Evolutionary conservation across 352 stramenopile species (phyloP), one percentile per base, ranked within the genome.

Genomic region (Phytophthora podocarpi): DNA sequence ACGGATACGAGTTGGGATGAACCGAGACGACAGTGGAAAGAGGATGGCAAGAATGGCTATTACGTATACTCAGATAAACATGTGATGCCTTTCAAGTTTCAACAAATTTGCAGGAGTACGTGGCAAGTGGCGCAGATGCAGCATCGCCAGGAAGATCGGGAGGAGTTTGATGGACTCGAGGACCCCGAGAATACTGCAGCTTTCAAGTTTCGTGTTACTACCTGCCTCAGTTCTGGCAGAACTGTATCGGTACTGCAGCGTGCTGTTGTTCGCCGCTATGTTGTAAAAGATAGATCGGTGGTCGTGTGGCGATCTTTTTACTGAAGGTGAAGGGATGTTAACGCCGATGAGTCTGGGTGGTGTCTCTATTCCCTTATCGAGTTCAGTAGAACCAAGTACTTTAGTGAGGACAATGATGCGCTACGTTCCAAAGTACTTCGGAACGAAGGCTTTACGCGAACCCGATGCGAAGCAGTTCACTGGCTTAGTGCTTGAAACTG

Each of bases 401-500:
- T 34, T 69, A 8, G 20, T 32, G 1, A 18, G 45, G n/a, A 64
- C 46, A 12, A 54, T 56, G n/a, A 59, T 69, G 9, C 60, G 53
- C 16, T n/a, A 59, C 15, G 45, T 59, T 2, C 60, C 60, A 7
- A 69, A 64, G 60, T 45, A 69, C 21, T 64, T 69, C 31, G 52
- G 26, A 10, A 34, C 45, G 0, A 51, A 36, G n/a, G 13, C 35
- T 11, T 15, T 9, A 31, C 32, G 36, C 4, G 31, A 55, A 1
- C 5, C 24, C 0, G 45, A 46, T n/a, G 18, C 27, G 27, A 35
- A 51, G 18, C 24, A 70, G 27, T 70, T 70, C 24, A 55, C 37
- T 20, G 39, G 27, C 10, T 37, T 70, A 16, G 27, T 65, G 2
- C 47, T 70, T n/a, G 47, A 59, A 10, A 21, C 31, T 5, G 60